Base-by-base conservation (phyloP, 2,329 filamentous ascomycete species). In the Pseudocercospora eumusae region DNA sequence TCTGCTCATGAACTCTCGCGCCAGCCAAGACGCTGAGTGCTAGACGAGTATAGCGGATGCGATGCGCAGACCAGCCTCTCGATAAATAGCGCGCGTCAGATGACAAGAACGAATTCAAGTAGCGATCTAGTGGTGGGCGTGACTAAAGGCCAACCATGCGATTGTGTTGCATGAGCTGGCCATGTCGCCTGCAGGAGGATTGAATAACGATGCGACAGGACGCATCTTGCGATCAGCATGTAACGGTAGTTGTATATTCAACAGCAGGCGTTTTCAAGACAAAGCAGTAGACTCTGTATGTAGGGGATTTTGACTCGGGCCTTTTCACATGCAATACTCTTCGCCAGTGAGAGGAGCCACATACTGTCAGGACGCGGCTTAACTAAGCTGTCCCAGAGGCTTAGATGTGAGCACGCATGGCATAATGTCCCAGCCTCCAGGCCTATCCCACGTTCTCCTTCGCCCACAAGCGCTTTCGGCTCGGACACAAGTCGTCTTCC, bases 1-100 rank as follows among this genome's bases (percentile, higher is more conserved):
- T 68, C 90, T 99, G 76, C 88, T 99, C 77, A 99, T 99, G 96
- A 99, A 98, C 90, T 96, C 95, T 63, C 96, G 95, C 84, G 90
- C 80, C 40, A 70, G 69, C 64, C 63, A 66, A 44, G 70, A 68
- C 56, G 80, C 86, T 71, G 85, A 88, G 77, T 90, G 87, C 86
- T 78, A 82, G 65, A 82, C 87, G 52, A 70, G 79, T 75, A n/a
- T 74, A 82, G 15, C 75, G 76, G 23, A 82, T 40, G 36, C 80
- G 4, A 86, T 33, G 71, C 60, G 86, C 83, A 64, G 73, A 73
- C 68, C 74, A 74, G 59, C 57, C 13, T 68, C 23, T 57, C 69
- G 69, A 71, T 31, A 68, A 62, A 67, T 60, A 31, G 63, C 15
- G 67, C 67, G 69, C 62, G 40, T 23, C 21, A 36, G 25, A 56